Evolutionary conservation across 2,329 filamentous ascomycete genomes (phyloP).

Genomic region (Verticillium nubilum): DNA sequence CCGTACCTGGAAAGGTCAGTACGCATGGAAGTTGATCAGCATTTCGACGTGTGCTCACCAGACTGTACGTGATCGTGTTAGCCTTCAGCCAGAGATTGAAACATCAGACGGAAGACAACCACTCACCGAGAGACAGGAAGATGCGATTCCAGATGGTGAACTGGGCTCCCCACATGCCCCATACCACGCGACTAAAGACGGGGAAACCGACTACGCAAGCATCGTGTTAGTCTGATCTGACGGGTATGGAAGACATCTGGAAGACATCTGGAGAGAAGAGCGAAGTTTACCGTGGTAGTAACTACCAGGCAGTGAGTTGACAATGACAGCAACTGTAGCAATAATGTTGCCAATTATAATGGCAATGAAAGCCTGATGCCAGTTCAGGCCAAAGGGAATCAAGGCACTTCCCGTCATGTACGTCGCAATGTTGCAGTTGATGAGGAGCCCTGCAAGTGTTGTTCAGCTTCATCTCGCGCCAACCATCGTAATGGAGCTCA

Average conservation of each 20-base stretch:
- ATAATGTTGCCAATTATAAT: slow-evolving; percentile 33
- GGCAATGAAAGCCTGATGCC: slow-evolving; percentile 37
- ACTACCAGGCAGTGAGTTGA: slow-evolving; percentile 36
- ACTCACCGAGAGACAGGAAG: slow-evolving; percentile 32
- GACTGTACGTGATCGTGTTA: slow-evolving; percentile 12
- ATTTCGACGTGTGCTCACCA: slow-evolving; percentile 10
- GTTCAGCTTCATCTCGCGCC: background rate
- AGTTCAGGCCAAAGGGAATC: slow-evolving; percentile 32
- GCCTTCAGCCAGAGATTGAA: background rate
- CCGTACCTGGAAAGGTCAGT: slow-evolving; percentile 25
- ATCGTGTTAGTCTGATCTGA: background rate
- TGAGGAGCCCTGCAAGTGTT: slow-evolving; percentile 32
- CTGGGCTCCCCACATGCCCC: slow-evolving; percentile 20
- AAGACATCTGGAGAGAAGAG: background rate
- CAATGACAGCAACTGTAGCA: slow-evolving; percentile 30
- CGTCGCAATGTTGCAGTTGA: slow-evolving; percentile 38
- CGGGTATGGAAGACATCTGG: background rate
- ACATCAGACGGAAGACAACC: background rate
- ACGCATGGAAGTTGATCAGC: background rate
- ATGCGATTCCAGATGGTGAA: slow-evolving; percentile 30
- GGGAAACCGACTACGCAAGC: slow-evolving; percentile 21
- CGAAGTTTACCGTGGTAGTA: slow-evolving; percentile 32
- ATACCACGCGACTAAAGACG: slow-evolving; percentile 23
- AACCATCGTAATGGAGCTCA: too few species aligned
- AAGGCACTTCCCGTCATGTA: slow-evolving; percentile 35